These are phyloP conservation scores for Chaetoceros muelleri DNA, from an alignment of 108 stramenopile genomes.

Conservation along the genomic window DNA sequence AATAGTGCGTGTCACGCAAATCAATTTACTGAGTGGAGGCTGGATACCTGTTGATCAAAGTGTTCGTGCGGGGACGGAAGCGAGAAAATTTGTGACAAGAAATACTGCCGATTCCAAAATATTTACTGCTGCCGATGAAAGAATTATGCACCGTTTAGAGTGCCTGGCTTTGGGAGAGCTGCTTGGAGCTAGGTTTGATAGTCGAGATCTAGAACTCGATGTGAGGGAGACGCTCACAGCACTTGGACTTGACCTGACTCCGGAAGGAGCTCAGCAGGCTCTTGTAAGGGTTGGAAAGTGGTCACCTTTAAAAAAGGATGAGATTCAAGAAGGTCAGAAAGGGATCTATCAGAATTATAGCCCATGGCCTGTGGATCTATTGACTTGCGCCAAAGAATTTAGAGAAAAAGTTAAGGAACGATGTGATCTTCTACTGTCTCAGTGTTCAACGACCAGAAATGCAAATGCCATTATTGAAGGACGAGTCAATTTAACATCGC, in stretches of 20 bases:
- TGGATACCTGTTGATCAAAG: constrained; percentile 67
- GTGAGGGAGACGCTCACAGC: constrained; percentile 48
- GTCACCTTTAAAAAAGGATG: constrained; percentile 16
- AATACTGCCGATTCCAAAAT: constrained; percentile 4
- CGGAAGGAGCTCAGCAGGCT: constrained; percentile 57
- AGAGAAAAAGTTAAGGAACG: constrained; percentile 19
- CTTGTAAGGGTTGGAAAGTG: constrained; percentile 65
- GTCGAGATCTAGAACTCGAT: constrained; percentile 51
- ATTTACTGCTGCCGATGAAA: constrained; percentile 53
- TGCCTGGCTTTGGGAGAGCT: constrained; percentile 71
- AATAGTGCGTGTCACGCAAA: constrained; percentile 20
- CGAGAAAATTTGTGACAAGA: constrained; percentile 38
- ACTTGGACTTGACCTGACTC: constrained; percentile 44
- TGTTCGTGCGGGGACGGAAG: constrained; percentile 54
- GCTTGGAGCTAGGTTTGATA: constrained; percentile 5
- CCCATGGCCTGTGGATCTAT: constrained; percentile 49
- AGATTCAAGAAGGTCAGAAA: constrained; percentile 6
- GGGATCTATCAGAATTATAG: constrained; percentile 12
- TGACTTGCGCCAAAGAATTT: constrained; percentile 46
- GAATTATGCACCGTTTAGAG: constrained; percentile 62
- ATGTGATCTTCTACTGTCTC: constrained; percentile 12
- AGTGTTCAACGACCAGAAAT: constrained; percentile 1
- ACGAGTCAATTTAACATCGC: constrained; percentile 40
- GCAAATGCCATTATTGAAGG: constrained; percentile 19
- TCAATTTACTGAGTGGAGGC: constrained; percentile 63